Percentiles rank a stretch among this genome's conserved stretches.
Evolutionary conservation across 1,139 yeast species (phyloP).

Genomic region (Candida smagusa): DNA sequence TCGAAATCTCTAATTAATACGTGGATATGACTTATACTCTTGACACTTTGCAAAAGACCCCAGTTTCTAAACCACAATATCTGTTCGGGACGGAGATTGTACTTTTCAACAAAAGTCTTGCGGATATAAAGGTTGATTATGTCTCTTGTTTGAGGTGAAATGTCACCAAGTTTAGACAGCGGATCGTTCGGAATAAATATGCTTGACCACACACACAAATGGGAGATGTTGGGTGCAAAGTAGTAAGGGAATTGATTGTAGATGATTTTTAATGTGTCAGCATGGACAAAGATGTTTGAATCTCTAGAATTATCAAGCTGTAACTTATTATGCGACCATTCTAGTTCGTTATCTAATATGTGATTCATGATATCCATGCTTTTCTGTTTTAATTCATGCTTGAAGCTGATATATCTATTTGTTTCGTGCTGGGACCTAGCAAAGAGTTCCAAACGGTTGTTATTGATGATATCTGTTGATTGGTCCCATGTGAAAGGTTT

Average conservation of each 20-base stretch:
- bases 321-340: constrained; percentile 30
- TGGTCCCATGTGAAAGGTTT: constrained; percentile 34
- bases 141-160: constrained; percentile 32
- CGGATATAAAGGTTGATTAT: constrained; percentile 38
- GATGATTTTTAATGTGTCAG: constrained; percentile 25
- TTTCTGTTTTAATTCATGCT: constrained; percentile 24
- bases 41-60: constrained; percentile 58
- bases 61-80: constrained; percentile 63
- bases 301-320: constrained; percentile 14
- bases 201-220: constrained; percentile 46
- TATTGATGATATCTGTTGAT: constrained; percentile 25
- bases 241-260: constrained; percentile 45
- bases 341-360: constrained; percentile 32
- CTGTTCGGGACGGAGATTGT: constrained; percentile 34
- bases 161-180: constrained; percentile 40
- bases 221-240: constrained; percentile 33
- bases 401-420: constrained; percentile 32
- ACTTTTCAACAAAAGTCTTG: constrained; percentile 42
- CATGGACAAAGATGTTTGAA: constrained; percentile 18
- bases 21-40: constrained; percentile 57
- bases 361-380: constrained; percentile 34
- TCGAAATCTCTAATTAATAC: constrained; percentile 38
- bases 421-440: constrained; percentile 38
- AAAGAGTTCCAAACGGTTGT: constrained; percentile 36
- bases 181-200: constrained; percentile 29